These are phyloP conservation scores for Ophiocordyceps sinensis DNA, from an alignment of 2,329 filamentous ascomycete species.

Conservation along the genomic window DNA sequence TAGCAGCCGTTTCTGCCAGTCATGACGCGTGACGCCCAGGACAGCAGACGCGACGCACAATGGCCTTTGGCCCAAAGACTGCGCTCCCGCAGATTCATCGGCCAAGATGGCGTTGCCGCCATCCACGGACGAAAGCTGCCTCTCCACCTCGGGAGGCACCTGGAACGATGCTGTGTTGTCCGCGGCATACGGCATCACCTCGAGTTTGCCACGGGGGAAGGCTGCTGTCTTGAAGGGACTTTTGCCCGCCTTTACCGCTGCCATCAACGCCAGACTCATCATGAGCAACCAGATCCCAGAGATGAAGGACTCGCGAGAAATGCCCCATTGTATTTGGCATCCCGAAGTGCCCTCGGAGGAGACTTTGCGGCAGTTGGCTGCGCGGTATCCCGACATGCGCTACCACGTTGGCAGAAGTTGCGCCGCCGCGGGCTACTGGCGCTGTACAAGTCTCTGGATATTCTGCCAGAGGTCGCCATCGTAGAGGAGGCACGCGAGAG, in stretches of 20 bases:
- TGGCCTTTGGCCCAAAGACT: neutral
- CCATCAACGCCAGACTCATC: conserved; percentile 15
- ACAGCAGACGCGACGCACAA: too few relatives aligned
- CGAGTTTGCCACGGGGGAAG: neutral
- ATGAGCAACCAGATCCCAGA: conserved; percentile 20
- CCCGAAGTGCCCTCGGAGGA: conserved; percentile 19
- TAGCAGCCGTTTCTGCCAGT: too few relatives aligned
- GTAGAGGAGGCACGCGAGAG: conserved; percentile 23
- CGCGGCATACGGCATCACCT: neutral
- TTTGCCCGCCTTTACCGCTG: neutral
- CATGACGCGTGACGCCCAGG: too few relatives aligned
- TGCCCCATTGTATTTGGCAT: conserved; percentile 26
- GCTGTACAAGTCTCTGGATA: conserved; percentile 19
- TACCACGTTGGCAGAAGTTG: conserved; percentile 25
- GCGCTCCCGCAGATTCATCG: neutral
- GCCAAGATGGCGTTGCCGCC: neutral
- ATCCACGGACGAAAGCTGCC: neutral
- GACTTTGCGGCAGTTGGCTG: conserved; percentile 18
- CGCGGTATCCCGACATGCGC: conserved; percentile 15
- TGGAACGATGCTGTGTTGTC: neutral
- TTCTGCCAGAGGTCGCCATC: conserved; percentile 21
- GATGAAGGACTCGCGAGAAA: conserved; percentile 6
- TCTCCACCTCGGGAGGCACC: neutral
- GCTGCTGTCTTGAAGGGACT: neutral
- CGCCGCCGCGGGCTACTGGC: conserved; percentile 20